Evolutionary conservation across 768 basidiomycete genomes (phyloP).

Genomic region (Tylopilus cervinicoccineus): DNA sequence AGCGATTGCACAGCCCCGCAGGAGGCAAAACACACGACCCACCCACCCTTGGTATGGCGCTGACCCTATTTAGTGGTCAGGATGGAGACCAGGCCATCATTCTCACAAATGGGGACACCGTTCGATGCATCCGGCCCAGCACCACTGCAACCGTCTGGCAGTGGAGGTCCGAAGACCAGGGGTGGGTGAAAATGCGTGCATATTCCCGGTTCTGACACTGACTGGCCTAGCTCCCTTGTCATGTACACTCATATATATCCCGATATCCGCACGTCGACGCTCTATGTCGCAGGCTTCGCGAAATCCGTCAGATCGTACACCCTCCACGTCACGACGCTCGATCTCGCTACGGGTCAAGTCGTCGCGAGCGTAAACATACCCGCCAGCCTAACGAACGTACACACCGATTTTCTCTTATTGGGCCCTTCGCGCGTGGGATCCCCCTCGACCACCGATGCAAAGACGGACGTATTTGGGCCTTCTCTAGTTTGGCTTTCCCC

Average conservation of each 20-base stretch:
- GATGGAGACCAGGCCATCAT: slow-evolving; percentile 34
- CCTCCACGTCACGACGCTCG: slow-evolving; percentile 62
- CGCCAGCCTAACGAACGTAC: slow-evolving; percentile 39
- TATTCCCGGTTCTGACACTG: not conserved
- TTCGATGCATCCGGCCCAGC: slow-evolving; percentile 46
- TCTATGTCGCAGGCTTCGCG: slow-evolving; percentile 53
- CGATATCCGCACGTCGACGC: slow-evolving; percentile 44
- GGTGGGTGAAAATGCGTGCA: slow-evolving; percentile 38
- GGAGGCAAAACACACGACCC: slow-evolving; percentile 48
- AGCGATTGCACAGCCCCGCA: slow-evolving; percentile 47
- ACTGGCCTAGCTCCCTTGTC: slow-evolving; percentile 49
- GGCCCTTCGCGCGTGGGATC: slow-evolving; percentile 15
- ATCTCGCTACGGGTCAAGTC: slow-evolving; percentile 49
- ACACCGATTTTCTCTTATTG: slow-evolving; percentile 36
- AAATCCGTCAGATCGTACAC: slow-evolving; percentile 49
- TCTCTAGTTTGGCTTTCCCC: slow-evolving; percentile 35
- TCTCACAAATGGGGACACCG: slow-evolving; percentile 55
- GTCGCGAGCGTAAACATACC: slow-evolving; percentile 49
- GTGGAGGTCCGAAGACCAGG: slow-evolving; percentile 67
- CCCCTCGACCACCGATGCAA: not conserved
- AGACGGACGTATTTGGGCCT: slow-evolving; percentile 9
- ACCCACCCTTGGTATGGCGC: slow-evolving; percentile 49
- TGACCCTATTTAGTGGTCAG: slow-evolving; percentile 37
- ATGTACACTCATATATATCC: slow-evolving; percentile 60
- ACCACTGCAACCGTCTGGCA: slow-evolving; percentile 62